Evolutionary conservation across 2,329 filamentous ascomycete genomes (phyloP).

Genomic region (Elsinoe fawcettii): DNA sequence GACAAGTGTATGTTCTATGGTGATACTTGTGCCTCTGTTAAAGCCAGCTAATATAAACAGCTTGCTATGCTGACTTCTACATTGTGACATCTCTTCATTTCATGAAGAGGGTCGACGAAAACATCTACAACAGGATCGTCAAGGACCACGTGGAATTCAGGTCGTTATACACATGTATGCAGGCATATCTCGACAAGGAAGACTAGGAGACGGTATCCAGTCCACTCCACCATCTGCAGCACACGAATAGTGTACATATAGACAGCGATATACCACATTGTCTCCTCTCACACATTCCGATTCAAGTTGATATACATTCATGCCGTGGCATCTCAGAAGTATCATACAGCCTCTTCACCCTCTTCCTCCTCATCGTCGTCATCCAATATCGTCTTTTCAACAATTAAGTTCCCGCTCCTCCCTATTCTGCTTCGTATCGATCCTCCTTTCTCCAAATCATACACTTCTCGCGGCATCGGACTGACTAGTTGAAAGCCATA

Average conservation of each 20-base stretch:
- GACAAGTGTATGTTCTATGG: slow-evolving; percentile 27
- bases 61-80: slow-evolving; percentile 5
- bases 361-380: slow-evolving; percentile 43
- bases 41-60: neutral
- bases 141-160: slow-evolving; percentile 1
- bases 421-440: slow-evolving; percentile 69
- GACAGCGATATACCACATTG: slow-evolving; percentile 3
- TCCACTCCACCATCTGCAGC: neutral
- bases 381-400: slow-evolving; percentile 59
- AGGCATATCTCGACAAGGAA: slow-evolving; percentile 5
- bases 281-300: neutral
- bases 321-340: neutral
- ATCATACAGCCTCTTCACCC: neutral
- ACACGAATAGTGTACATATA: neutral
- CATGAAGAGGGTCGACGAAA: neutral
- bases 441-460: slow-evolving; percentile 58
- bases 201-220: neutral
- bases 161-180: neutral
- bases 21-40: neutral
- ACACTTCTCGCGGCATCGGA: slow-evolving; percentile 76
- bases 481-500: slow-evolving; percentile 82
- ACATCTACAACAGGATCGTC: slow-evolving; percentile 2
- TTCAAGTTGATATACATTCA: neutral
- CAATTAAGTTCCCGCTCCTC: slow-evolving; percentile 77
- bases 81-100: slow-evolving; percentile 3